Evolutionary conservation across 306 rosid genomes (phyloP).

Genomic region (Cicer yamashitae): DNA sequence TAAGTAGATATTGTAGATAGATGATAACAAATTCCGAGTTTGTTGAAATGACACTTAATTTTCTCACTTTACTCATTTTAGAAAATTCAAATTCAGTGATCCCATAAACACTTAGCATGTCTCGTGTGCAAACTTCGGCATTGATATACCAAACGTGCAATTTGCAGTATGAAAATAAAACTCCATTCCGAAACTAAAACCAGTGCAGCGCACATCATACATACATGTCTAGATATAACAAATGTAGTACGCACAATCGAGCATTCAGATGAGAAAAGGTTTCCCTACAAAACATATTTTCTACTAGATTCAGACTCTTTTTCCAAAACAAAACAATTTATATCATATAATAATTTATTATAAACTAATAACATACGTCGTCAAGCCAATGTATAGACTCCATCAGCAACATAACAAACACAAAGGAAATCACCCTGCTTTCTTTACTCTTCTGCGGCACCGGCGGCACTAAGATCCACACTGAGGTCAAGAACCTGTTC

Average conservation of each 20-base stretch:
- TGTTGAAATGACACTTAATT: too few species aligned
- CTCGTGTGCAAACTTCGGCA: background rate
- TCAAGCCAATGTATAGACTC: slow-evolving; percentile 27
- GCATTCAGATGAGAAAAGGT: slow-evolving; percentile 26
- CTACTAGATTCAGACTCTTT: slow-evolving; percentile 25
- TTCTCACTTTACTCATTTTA: too few species aligned
- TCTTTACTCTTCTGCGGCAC: slow-evolving; percentile 92
- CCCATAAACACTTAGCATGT: background rate
- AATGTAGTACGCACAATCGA: slow-evolving; percentile 35
- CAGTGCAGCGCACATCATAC: slow-evolving; percentile 12
- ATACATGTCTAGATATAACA: slow-evolving; percentile 28
- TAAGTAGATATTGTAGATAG: too few species aligned
- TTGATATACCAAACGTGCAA: slow-evolving; percentile 8
- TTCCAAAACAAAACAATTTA: slow-evolving; percentile 19
- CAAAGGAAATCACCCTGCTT: slow-evolving; percentile 16
- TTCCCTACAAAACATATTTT: slow-evolving; percentile 31
- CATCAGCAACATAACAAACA: slow-evolving; percentile 37
- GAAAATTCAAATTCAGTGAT: background rate
- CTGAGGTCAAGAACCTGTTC: slow-evolving; percentile 83
- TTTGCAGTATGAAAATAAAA: slow-evolving; percentile 10
- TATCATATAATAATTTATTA: slow-evolving; percentile 46
- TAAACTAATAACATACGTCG: slow-evolving; percentile 39
- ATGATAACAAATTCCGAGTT: too few species aligned
- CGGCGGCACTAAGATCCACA: slow-evolving; percentile 96
- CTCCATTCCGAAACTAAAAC: slow-evolving; percentile 16